phyloP scores from a whole-genome alignment of 83 land plant genomes.

The Diphasiastrum complanatum region DNA sequence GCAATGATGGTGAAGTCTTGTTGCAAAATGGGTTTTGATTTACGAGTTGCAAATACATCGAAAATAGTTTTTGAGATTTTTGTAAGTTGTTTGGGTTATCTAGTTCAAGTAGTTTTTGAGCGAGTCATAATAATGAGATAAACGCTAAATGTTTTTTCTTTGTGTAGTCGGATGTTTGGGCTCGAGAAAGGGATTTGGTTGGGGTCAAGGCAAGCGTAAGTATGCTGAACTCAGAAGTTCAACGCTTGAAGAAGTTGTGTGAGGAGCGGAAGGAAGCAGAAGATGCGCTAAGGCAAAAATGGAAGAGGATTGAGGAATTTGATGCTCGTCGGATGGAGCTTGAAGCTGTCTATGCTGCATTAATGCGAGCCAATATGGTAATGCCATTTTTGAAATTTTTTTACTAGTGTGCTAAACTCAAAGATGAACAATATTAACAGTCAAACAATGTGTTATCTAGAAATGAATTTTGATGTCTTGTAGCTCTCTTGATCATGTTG shows the following conservation, averaged over 20 bases:
- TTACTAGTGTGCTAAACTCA: no score
- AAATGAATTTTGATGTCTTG: no score
- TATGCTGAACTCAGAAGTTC: conserved; percentile 67
- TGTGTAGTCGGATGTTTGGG: conserved; percentile 73
- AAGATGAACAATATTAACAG: no score
- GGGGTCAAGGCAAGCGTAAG: conserved; percentile 85
- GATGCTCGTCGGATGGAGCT: conserved; percentile 87
- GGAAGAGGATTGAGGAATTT: conserved; percentile 98
- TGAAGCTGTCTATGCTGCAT: conserved; percentile 66
- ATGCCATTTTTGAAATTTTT: neutral
- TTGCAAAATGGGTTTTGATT: no score
- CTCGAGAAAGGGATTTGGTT: conserved; percentile 86
- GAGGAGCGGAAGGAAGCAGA: conserved; percentile 94
- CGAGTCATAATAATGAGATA: no score
- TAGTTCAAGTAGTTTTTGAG: no score
- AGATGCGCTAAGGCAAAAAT: conserved; percentile 76
- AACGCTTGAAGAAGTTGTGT: conserved; percentile 76
- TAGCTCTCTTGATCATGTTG: no score
- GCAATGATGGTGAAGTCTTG: no score
- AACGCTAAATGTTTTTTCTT: neutral
- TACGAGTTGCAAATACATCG: no score
- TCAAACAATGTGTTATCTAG: no score
- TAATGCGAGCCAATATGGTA: conserved; percentile 72
- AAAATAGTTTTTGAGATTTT: no score
- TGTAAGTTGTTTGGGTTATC: no score